Evolutionary conservation across 371 early-diverging fungal genomes (phyloP).

Genomic region (Mortierella sp.): DNA sequence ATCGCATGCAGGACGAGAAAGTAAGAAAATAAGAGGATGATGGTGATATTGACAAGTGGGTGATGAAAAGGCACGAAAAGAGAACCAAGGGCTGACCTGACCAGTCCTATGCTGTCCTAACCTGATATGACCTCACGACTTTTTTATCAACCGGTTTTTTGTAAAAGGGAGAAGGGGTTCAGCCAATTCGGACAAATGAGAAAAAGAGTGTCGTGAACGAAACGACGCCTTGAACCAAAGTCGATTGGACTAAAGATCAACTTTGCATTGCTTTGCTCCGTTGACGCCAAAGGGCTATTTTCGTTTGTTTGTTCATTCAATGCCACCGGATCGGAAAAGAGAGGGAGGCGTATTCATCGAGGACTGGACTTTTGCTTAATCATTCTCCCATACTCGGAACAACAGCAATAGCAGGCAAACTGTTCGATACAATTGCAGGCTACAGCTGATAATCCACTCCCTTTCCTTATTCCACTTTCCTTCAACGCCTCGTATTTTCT

Average conservation of each 20-base stretch:
- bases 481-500: background rate
- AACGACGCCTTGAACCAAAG: background rate
- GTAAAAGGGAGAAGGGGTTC: background rate
- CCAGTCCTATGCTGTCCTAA: background rate
- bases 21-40: background rate
- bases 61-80: background rate
- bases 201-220: background rate
- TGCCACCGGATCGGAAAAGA: background rate
- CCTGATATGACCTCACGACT: background rate
- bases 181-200: background rate
- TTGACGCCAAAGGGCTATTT: too few relatives aligned
- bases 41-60: background rate
- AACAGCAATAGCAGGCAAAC: background rate
- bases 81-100: background rate
- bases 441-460: background rate
- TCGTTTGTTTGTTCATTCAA: too few relatives aligned
- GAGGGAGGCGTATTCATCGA: background rate
- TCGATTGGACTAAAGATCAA: background rate
- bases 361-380: background rate
- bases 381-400: background rate
- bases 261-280: too few relatives aligned
- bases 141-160: constrained; percentile 7
- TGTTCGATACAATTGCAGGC: background rate
- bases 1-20: background rate
- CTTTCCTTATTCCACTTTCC: too few relatives aligned